Percentiles rank a stretch among this genome's conserved stretches.
Conservation (phyloP, 1,284 basidiomycete species). For the Rhodotorula mucilaginosa region DNA sequence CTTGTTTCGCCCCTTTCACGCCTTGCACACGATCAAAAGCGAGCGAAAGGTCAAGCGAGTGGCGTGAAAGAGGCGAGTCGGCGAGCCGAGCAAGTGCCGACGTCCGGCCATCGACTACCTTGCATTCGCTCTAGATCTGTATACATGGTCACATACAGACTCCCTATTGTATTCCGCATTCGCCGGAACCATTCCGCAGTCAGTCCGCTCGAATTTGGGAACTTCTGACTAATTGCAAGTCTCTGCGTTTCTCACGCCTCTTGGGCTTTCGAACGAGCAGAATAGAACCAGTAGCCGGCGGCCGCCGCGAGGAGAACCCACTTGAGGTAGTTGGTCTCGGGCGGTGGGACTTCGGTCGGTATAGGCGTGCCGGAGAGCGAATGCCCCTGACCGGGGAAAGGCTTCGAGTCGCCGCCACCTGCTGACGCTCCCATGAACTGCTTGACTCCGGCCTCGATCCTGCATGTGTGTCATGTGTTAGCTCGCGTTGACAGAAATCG, state of each 20-base stretch:
- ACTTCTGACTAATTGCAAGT: no score
- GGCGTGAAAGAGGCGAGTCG: neutral
- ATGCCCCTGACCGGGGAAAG: slow-evolving; percentile 31
- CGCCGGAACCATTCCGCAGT: no score
- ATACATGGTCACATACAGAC: no score
- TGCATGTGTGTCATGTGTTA: neutral
- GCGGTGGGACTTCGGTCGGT: slow-evolving; percentile 20
- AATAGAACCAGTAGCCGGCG: slow-evolving; percentile 12
- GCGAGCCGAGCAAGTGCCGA: neutral
- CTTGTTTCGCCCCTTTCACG: neutral
- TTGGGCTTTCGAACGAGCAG: slow-evolving; percentile 1
- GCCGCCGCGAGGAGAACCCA: slow-evolving; percentile 1
- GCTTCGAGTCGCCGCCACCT: neutral
- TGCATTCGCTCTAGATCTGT: no score
- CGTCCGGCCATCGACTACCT: no score
- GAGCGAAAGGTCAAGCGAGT: neutral
- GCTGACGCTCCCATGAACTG: slow-evolving; percentile 9
- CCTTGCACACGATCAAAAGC: neutral
- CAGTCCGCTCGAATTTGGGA: no score
- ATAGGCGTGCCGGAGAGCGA: slow-evolving; percentile 23
- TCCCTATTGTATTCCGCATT: no score
- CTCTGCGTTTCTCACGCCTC: neutral
- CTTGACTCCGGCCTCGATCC: slow-evolving; percentile 31
- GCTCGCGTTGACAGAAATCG: no score
- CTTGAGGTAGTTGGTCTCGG: slow-evolving; percentile 9